A percentile compares a stretch with the other conserved stretches of the same genome.
These are phyloP conservation scores for Saccharomycopsis phalli DNA, from an alignment of 1,139 yeast genomes.

Conservation along the genomic window DNA sequence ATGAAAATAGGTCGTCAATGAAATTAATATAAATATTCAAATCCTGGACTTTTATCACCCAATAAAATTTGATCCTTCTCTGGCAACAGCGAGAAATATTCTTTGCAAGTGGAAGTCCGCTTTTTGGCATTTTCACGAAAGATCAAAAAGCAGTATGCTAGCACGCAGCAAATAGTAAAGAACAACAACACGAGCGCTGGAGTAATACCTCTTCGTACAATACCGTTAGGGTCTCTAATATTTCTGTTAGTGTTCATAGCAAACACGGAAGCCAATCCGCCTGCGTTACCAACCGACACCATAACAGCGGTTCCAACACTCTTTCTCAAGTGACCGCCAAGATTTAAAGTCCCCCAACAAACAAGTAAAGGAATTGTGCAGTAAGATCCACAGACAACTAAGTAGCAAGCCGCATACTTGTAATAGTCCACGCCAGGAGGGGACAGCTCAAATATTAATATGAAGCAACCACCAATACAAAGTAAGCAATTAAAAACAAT, in stretches of 20 bases:
- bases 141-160: conserved; percentile 4
- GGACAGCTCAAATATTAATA: conserved; percentile 36
- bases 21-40: conserved; percentile 15
- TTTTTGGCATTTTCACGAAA: conserved; percentile 13
- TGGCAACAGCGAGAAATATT: conserved; percentile 4
- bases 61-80: conserved; percentile 16
- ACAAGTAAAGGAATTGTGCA: conserved; percentile 60
- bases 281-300: conserved; percentile 68
- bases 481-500: conserved; percentile 34
- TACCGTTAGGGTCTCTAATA: conserved; percentile 51
- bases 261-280: conserved; percentile 62
- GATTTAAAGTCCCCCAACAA: conserved; percentile 60
- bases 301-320: conserved; percentile 62
- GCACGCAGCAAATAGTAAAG: conserved; percentile 22
- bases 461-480: conserved; percentile 47
- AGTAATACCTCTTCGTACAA: conserved; percentile 39
- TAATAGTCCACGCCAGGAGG: conserved; percentile 29
- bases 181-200: conserved; percentile 37
- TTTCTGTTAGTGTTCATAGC: conserved; percentile 50
- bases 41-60: conserved; percentile 17
- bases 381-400: conserved; percentile 52
- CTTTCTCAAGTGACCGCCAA: conserved; percentile 57
- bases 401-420: conserved; percentile 59
- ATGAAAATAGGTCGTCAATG: no score
- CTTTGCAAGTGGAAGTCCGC: conserved; percentile 15